These are phyloP conservation scores for Candida ipomoeae DNA, from an alignment of 805 yeast genomes.

Conservation along the genomic window DNA sequence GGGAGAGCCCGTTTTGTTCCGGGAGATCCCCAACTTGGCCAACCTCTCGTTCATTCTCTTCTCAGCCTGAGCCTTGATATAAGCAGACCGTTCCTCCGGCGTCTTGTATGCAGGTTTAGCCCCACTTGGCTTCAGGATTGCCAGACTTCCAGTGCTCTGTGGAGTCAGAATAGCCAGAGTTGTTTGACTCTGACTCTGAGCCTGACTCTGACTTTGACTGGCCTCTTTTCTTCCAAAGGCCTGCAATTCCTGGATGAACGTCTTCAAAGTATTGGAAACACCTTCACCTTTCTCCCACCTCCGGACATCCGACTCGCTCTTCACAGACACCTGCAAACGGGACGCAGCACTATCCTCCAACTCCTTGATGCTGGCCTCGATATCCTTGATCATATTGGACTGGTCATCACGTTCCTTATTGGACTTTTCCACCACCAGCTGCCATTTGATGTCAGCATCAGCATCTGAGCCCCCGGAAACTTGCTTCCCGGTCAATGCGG, in stretches of 20 bases:
- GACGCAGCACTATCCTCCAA: conserved; percentile 49
- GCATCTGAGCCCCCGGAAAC: conserved; percentile 43
- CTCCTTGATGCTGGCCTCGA: conserved; percentile 65
- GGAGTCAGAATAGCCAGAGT: too few species aligned
- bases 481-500: conserved; percentile 81
- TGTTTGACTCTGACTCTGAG: too few species aligned
- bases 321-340: conserved; percentile 37
- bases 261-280: conserved; percentile 57
- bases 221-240: background rate
- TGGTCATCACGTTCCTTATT: conserved; percentile 52
- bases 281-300: conserved; percentile 85
- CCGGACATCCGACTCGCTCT: conserved; percentile 49
- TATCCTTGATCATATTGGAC: conserved; percentile 60
- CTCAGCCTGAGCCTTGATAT: conserved; percentile 72
- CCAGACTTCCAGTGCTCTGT: too few species aligned
- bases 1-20: conserved; percentile 24
- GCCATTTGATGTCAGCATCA: conserved; percentile 51
- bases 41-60: conserved; percentile 78
- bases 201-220: too few species aligned
- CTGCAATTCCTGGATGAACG: conserved; percentile 56
- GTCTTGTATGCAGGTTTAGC: conserved; percentile 29
- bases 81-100: conserved; percentile 71
- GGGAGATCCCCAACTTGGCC: conserved; percentile 70
- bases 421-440: conserved; percentile 49
- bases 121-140: background rate